phyloP scores from a whole-genome alignment of 176 grass and related monocot species.

The Hsuehochloa calcarea region DNA sequence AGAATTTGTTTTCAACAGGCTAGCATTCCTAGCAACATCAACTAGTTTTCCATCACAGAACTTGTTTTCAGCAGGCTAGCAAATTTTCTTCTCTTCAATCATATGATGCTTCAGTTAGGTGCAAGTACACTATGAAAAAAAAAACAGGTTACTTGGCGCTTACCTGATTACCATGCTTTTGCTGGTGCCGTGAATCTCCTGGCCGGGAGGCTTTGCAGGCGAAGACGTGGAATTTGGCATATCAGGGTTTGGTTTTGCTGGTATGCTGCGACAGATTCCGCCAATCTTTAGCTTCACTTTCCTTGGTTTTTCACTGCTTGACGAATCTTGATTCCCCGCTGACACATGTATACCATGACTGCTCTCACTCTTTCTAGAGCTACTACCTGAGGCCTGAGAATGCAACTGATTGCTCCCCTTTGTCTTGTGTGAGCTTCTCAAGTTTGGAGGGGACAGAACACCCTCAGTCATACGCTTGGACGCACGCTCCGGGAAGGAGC shows the following conservation, averaged over 20 bases:
- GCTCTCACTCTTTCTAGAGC: conserved; percentile 21
- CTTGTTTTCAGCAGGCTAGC: not conserved
- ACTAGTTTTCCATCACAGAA: not conserved
- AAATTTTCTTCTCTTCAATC: not conserved
- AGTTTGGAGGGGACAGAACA: conserved; percentile 23
- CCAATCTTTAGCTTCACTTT: conserved; percentile 78
- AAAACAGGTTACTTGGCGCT: not conserved
- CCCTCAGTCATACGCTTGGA: conserved; percentile 36
- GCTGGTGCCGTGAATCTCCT: conserved; percentile 37
- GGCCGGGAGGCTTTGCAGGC: conserved; percentile 38
- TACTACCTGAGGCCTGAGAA: conserved; percentile 13
- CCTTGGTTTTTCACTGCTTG: conserved; percentile 40
- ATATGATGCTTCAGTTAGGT: not conserved
- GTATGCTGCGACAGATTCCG: conserved; percentile 40
- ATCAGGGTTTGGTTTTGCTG: conserved; percentile 32
- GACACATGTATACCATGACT: not conserved
- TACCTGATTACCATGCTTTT: conserved; percentile 45
- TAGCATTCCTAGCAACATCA: not conserved
- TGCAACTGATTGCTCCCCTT: conserved; percentile 39
- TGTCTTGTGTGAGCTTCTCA: conserved; percentile 31
- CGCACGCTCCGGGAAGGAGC: conserved; percentile 23
- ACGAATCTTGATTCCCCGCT: not conserved
- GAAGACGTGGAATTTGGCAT: conserved; percentile 22
- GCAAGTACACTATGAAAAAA: conserved; percentile 6
- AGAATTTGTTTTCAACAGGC: not conserved